Base-by-base conservation (phyloP, 1,284 basidiomycete genomes). In the Cutaneotrichosporon mucoides region DNA sequence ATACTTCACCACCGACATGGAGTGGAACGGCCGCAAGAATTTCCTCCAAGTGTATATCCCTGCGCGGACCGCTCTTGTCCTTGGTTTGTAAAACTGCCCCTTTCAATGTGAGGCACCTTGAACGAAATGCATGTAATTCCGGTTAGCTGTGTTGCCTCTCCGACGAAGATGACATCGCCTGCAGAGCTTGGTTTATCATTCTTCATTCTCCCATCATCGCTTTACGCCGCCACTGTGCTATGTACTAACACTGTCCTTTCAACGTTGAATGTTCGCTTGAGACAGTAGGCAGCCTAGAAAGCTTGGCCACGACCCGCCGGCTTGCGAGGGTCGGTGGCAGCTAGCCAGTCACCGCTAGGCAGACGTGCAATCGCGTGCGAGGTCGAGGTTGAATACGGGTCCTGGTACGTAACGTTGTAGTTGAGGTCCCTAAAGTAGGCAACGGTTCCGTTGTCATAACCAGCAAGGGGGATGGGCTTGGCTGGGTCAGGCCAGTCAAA, bases 21-120 rank as follows among this genome's bases (percentile, higher is more conserved):
- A 87, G 71, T 99, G 95, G 95, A 93, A 97, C 74, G 85, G 84
- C 5, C 83, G 95, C 67, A 87, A 85, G 74, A 97, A 98, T 75
- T 97, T 84, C 81, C 70, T 88, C 60, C 90, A 95, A 83, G 92
- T 90, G 34, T 93, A 92, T 70, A 81, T 88, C 55, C 90, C 90
- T 7, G 81, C 84, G 41, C 84, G 90, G 65, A 87, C 86, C n/a
- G 86, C 84, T 64, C 78, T 92, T 49, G 85, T 92, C 15, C 81
- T 92, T 8, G 86, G 82, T 16, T 35, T 41, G 16, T 48, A 48
- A 48, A 24, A 48, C 9, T 24, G 24, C 24, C 24, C 24, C 24
- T 24, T 24, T 24, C 24, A 24, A 24, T 24, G 24, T 24, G 24
- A 24, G 24, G 24, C 24, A 24, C 24, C 24, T 24, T 24, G 24